Evolutionary conservation across 2,329 filamentous ascomycete genomes (phyloP).

Genomic region (Cordyceps farinosa): DNA sequence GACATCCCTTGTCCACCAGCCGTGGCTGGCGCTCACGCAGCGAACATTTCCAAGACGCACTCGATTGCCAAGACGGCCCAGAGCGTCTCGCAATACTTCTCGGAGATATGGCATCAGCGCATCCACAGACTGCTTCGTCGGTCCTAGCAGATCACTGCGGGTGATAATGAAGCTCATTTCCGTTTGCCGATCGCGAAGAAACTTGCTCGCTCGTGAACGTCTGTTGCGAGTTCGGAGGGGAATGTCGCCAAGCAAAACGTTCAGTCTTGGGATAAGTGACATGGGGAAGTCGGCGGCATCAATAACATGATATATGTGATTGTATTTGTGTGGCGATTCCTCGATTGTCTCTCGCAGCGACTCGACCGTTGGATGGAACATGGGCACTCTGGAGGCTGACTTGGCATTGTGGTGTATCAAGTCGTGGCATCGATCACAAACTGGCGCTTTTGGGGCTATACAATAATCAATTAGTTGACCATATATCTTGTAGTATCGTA

Average conservation of each 20-base stretch:
- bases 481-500: not conserved
- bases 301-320: slow-evolving; percentile 92
- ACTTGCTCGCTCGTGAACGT: slow-evolving; percentile 65
- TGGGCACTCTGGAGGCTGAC: slow-evolving; percentile 47
- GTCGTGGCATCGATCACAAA: slow-evolving; percentile 86
- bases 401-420: slow-evolving; percentile 73
- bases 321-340: slow-evolving; percentile 84
- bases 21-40: slow-evolving; percentile 79
- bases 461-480: slow-evolving; percentile 16
- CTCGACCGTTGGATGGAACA: slow-evolving; percentile 76
- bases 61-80: slow-evolving; percentile 64
- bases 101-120: slow-evolving; percentile 79
- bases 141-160: slow-evolving; percentile 78
- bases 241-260: slow-evolving; percentile 65
- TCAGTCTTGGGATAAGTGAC: slow-evolving; percentile 78
- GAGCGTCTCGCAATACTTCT: slow-evolving; percentile 69
- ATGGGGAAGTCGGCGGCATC: slow-evolving; percentile 97
- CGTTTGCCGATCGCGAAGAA: slow-evolving; percentile 62
- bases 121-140: slow-evolving; percentile 80
- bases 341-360: slow-evolving; percentile 79
- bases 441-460: slow-evolving; percentile 42
- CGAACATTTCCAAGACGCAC: slow-evolving; percentile 84
- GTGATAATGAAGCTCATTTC: slow-evolving; percentile 92
- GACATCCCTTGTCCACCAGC: slow-evolving; percentile 87
- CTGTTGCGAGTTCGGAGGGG: slow-evolving; percentile 77